Evolutionary conservation across 139 green algal genomes (phyloP).

Genomic region (Nannochloris sp.): DNA sequence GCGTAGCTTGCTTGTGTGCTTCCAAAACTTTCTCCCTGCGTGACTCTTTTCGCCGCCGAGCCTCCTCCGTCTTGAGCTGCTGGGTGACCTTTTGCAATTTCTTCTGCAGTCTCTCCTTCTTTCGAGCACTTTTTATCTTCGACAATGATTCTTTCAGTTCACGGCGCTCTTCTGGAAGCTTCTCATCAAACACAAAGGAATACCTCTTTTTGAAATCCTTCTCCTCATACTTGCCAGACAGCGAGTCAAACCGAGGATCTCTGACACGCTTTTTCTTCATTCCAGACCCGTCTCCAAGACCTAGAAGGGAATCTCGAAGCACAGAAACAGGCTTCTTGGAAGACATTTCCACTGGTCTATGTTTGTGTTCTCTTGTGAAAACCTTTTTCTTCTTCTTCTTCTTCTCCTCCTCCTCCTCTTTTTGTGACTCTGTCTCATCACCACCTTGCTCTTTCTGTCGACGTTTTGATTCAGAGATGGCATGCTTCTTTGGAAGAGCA

Average conservation of each 20-base stretch:
- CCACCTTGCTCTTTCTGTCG: conserved; percentile 29
- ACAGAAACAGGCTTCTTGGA: conserved; percentile 66
- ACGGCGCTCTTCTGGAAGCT: conserved; percentile 56
- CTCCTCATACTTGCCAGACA: conserved; percentile 28
- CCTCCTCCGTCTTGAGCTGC: conserved; percentile 38
- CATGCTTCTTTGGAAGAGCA: too few relatives aligned
- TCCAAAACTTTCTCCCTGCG: conserved; percentile 40
- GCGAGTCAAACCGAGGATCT: conserved; percentile 71
- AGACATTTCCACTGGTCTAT: conserved; percentile 59
- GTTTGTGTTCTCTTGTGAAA: conserved; percentile 57
- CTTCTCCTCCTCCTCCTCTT: conserved; percentile 1
- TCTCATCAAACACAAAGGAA: conserved; percentile 77
- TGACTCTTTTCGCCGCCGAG: conserved; percentile 16
- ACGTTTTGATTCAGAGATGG: too few relatives aligned
- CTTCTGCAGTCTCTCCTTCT: conserved; percentile 24
- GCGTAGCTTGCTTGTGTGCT: conserved; percentile 38
- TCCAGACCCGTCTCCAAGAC: neutral
- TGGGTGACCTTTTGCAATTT: conserved; percentile 39
- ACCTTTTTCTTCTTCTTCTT: neutral
- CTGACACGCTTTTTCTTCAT: conserved; percentile 18
- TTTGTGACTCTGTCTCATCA: conserved; percentile 1
- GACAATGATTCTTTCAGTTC: conserved; percentile 47
- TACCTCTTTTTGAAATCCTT: conserved; percentile 60
- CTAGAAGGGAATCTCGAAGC: conserved; percentile 56
- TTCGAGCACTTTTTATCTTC: conserved; percentile 26